Base-by-base conservation (phyloP, 129 eudicot genomes). In the Flaveria brownii region DNA sequence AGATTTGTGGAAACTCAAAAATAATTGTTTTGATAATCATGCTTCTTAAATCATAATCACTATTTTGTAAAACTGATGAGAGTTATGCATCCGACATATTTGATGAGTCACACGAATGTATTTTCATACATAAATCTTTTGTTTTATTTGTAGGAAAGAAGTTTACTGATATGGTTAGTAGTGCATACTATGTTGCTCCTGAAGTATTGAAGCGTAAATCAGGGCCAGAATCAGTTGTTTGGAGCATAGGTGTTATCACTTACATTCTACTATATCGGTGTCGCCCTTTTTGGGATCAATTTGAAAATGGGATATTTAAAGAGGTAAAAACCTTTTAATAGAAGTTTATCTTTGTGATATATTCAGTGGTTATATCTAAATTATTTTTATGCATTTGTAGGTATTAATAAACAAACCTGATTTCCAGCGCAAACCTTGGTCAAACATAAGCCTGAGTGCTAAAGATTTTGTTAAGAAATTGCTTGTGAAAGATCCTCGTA, bases 171-270 rank as follows among this genome's bases (percentile, higher is more conserved):
- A 89, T 91, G 70, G 98, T 94, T 51, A 97, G 98, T 22, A 94
- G 98, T 80, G 98, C 98, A 46, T 94, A 94, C 67, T 94, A 94
- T 84, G 98, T 94, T 77, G 98, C 98, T 74, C 98, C 98, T 0
- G 98, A 94, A 89, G 98, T 94, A 50, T 73, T 94, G 68, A 94
- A 89, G 69, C 96, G 98, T 1, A 91, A 84, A 82, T 94, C 98
- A 25, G 98, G 98, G 12, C 98, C 98, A 1, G 97, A 94, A 76
- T 94, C 98, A 36, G 98, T 91, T 86, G 98, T 86, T 20, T 94
- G 98, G 98, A 94, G 98, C 80, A 94, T 94, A 75, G 98, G 98
- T 63, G 98, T 94, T 47, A 94, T 94, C 57, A 94, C 98, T 12
- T 94, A 91, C 80, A 94, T 94, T 78, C 82, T 94, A 82, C 92